Conservation (phyloP, 2,329 filamentous ascomycete species). For the Alternaria sp. region DNA sequence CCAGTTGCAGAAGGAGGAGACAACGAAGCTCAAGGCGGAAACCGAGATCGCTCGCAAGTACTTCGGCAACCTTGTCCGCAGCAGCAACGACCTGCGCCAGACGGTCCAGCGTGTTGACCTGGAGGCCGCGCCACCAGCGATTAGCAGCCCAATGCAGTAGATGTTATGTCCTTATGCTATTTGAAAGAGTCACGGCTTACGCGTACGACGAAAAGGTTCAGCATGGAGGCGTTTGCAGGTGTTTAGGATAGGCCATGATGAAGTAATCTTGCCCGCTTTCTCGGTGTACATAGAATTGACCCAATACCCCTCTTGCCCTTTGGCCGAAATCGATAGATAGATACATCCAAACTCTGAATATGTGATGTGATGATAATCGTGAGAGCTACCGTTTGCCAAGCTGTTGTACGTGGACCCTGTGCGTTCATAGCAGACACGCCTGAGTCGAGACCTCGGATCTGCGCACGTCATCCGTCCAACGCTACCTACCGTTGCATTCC, state of each 20-base stretch:
- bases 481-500: constrained; percentile 1
- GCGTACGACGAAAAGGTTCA: constrained; percentile 13
- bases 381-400: constrained; percentile 9
- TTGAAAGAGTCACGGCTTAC: constrained; percentile 11
- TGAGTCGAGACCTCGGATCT: constrained; percentile 1
- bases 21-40: constrained; percentile 79
- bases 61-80: constrained; percentile 82
- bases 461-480: constrained; percentile 6
- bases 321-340: constrained; percentile 1
- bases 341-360: neutral
- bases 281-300: constrained; percentile 38
- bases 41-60: constrained; percentile 89
- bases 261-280: constrained; percentile 21
- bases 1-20: constrained; percentile 77
- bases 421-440: neutral
- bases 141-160: constrained; percentile 38
- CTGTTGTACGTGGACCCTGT: constrained; percentile 6
- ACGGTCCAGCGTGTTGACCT: constrained; percentile 61
- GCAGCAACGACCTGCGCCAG: constrained; percentile 58
- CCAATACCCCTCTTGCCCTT: constrained; percentile 44
- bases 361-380: neutral
- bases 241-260: constrained; percentile 19
- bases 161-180: constrained; percentile 6
- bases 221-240: constrained; percentile 26
- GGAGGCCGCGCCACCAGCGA: constrained; percentile 57